Conservation (phyloP, 2,329 filamentous ascomycete species). For the Neofusicoccum ribis region DNA sequence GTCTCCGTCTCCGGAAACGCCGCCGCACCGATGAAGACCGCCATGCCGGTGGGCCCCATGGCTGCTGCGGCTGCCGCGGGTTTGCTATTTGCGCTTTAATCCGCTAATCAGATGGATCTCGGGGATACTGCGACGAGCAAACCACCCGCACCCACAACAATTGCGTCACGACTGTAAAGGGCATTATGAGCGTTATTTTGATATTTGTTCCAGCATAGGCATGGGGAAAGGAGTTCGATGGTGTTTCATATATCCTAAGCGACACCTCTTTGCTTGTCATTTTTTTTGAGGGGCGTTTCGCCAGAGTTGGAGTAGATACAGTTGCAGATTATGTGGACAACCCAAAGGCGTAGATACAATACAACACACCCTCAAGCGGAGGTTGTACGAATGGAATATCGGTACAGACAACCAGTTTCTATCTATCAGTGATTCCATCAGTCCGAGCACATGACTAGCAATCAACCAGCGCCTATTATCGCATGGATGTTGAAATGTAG, state of each 20-base stretch:
- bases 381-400: not conserved
- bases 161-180: constrained; percentile 6
- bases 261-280: not conserved
- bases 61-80: constrained; percentile 18
- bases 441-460: too few relatives aligned
- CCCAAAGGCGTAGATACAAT: not conserved
- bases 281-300: not conserved
- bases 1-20: constrained; percentile 27
- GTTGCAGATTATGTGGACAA: not conserved
- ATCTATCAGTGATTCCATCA: not conserved
- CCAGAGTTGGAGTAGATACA: not conserved
- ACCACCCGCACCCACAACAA: not conserved
- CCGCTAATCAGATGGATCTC: not conserved
- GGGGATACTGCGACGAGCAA: not conserved
- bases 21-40: constrained; percentile 22
- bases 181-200: constrained; percentile 3
- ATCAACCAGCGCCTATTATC: too few relatives aligned
- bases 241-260: constrained; percentile 9
- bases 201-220: not conserved
- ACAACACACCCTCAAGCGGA: not conserved
- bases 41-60: constrained; percentile 10
- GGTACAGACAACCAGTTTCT: not conserved
- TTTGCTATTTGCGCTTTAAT: constrained; percentile 17
- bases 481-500: too few relatives aligned
- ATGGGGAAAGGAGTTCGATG: not conserved